phyloP scores from a whole-genome alignment of 306 rosid genomes.

The Prinsepia uniflora region DNA sequence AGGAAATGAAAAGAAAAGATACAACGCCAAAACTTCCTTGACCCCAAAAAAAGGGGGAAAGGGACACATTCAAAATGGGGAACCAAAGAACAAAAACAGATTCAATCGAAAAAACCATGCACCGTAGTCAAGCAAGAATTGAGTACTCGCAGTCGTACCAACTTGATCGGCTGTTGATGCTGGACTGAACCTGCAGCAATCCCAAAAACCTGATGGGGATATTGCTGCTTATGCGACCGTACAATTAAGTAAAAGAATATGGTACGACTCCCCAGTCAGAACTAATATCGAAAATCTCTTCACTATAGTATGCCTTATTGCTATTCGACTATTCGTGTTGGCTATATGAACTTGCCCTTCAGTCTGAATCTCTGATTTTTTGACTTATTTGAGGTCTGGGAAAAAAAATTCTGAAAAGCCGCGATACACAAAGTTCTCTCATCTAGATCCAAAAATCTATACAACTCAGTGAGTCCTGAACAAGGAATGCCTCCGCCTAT shows the following conservation, averaged over 20 bases:
- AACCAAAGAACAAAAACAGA: conserved; percentile 13
- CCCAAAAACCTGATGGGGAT: conserved; percentile 2
- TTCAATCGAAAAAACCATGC: not conserved
- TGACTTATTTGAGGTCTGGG: conserved; percentile 36
- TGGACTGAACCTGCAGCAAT: conserved; percentile 7
- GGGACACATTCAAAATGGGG: conserved; percentile 37
- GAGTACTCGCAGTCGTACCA: conserved; percentile 30
- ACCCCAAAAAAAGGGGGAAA: conserved; percentile 71
- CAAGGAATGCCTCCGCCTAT: conserved; percentile 55
- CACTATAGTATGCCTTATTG: conserved; percentile 12
- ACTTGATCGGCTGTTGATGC: not conserved
- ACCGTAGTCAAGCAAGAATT: conserved; percentile 13
- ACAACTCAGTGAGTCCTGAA: conserved; percentile 46
- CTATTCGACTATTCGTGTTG: conserved; percentile 6
- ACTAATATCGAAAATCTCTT: conserved; percentile 7
- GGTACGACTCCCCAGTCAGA: conserved; percentile 7
- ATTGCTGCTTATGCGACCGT: not conserved
- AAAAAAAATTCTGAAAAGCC: conserved; percentile 32
- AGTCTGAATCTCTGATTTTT: conserved; percentile 16
- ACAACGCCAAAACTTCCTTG: conserved; percentile 53
- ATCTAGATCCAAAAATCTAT: conserved; percentile 37
- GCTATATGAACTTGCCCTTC: conserved; percentile 19
- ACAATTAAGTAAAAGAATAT: conserved; percentile 6
- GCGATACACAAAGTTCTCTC: conserved; percentile 33
- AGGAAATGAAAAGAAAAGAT: conserved; percentile 11